Conservation (phyloP, 805 yeast species). For the Grigorovia yakushimaensis region DNA sequence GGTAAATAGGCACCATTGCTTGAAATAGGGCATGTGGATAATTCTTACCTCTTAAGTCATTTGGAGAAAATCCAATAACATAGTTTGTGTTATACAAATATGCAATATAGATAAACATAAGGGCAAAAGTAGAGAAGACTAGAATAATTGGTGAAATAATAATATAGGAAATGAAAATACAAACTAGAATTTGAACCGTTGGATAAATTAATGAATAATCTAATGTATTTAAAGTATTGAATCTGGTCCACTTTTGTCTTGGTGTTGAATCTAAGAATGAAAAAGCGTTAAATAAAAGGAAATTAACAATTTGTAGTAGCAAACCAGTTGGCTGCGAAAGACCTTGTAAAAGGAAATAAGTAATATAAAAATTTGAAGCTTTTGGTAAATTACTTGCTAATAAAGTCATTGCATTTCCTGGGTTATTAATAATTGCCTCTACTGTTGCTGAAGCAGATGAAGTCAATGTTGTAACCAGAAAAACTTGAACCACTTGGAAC, state of each 20-base stretch:
- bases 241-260: conserved; percentile 81
- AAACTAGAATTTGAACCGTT: conserved; percentile 59
- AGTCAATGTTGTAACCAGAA: conserved; percentile 71
- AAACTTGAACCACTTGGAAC: conserved; percentile 84
- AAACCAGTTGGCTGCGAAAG: conserved; percentile 67
- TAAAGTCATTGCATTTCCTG: conserved; percentile 60
- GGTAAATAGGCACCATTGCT: conserved; percentile 58
- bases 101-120: conserved; percentile 50
- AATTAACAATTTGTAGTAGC: conserved; percentile 62
- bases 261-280: conserved; percentile 82
- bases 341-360: conserved; percentile 75
- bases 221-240: conserved; percentile 51
- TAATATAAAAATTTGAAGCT: conserved; percentile 83
- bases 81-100: conserved; percentile 53
- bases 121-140: conserved; percentile 54
- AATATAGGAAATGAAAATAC: conserved; percentile 65
- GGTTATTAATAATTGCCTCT: conserved; percentile 55
- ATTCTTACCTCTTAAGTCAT: conserved; percentile 62
- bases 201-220: conserved; percentile 83
- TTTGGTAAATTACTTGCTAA: conserved; percentile 74
- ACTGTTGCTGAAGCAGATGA: conserved; percentile 76
- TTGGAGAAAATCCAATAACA: conserved; percentile 44
- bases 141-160: conserved; percentile 68
- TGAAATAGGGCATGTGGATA: conserved; percentile 67
- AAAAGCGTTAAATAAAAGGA: conserved; percentile 61